Evolutionary conservation across 2,329 filamentous ascomycete species (phyloP), one percentile per base, ranked within the genome.

Genomic region (Remersonia thermophila): DNA sequence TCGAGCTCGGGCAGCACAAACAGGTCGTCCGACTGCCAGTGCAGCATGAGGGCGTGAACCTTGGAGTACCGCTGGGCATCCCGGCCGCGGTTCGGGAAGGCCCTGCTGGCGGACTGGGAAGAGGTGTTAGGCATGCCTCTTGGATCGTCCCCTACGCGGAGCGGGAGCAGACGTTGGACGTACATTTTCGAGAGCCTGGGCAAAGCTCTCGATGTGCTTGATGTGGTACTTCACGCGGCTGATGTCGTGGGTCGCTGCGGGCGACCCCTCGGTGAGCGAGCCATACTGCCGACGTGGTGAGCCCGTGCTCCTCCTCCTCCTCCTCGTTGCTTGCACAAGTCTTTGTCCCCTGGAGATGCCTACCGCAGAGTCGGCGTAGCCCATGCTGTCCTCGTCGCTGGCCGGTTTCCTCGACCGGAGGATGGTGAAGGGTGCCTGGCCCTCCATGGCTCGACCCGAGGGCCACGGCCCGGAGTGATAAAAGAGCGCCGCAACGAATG

Each of bases 1-100:
- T 74, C 67, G 13, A 76, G 54, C 50, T 75, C 71, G 2, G 69
- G 68, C 11, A 73, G 56, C 12, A 74, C 71, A 44, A 74, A 72
- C 7, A 75, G 54, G 38, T 75, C 71, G 43, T 75, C 71, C 2
- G 61, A 68, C 32, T 63, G 65, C 71, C 71, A 75, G 51, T 74
- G 68, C 16, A 75, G 54, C 27, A 75, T 56, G 13, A 75, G 55
- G 3, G 63, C 63, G 37, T 71, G 63, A 3, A 75, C 70, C 35
- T 69, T 71, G 40, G 58, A 63, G 52, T 75, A 76, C 38, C 71
- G 60, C 44, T 71, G 69, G 8, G 66, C 64, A 6, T 63, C 52
- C 36, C 60, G 60, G 26, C 68, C 68, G 30, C 61, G 62, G 47
- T 74, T 75, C 6, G 71, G 71, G 49, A 75, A 74, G 14, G 68